A percentile compares a stretch with the other conserved stretches of the same genome.
Evolutionary conservation across 2,329 filamentous ascomycete species (phyloP).

Genomic region (Penicillium sp.): DNA sequence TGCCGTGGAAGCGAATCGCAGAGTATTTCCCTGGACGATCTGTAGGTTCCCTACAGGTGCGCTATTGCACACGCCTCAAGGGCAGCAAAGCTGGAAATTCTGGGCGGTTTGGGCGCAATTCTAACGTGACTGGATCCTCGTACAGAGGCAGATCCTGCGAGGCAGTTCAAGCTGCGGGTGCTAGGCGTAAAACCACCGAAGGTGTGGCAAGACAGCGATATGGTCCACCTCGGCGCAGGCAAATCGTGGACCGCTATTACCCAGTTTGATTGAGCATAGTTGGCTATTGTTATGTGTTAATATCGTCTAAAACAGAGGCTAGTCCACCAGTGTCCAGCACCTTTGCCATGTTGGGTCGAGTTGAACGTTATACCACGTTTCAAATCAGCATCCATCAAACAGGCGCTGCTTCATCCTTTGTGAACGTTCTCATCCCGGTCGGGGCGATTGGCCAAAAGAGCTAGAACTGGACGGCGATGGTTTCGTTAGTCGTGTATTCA

Average conservation of each 20-base stretch:
- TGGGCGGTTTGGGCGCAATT: neutral
- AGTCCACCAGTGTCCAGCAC: constrained; percentile 3
- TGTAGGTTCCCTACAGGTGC: neutral
- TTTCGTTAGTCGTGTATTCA: too few species aligned
- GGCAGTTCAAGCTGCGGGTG: neutral
- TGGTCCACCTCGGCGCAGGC: neutral
- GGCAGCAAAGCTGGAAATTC: neutral
- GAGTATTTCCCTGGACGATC: neutral
- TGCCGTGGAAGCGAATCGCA: too few species aligned
- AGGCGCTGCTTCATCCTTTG: neutral
- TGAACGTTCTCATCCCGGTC: neutral
- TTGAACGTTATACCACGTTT: constrained; percentile 5
- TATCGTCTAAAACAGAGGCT: constrained; percentile 5
- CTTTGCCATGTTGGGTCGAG: neutral
- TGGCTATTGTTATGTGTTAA: neutral
- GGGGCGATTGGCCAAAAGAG: too few species aligned
- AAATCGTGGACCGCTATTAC: too few species aligned
- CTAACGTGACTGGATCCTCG: neutral
- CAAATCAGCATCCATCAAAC: constrained; percentile 1
- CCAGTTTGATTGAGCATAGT: neutral
- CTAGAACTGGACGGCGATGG: too few species aligned
- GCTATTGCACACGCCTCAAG: neutral
- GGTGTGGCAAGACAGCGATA: neutral
- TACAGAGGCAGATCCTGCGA: neutral
- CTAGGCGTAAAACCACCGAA: neutral